phyloP scores from a whole-genome alignment of 495 filamentous ascomycete species.

The Daldinia decipiens region DNA sequence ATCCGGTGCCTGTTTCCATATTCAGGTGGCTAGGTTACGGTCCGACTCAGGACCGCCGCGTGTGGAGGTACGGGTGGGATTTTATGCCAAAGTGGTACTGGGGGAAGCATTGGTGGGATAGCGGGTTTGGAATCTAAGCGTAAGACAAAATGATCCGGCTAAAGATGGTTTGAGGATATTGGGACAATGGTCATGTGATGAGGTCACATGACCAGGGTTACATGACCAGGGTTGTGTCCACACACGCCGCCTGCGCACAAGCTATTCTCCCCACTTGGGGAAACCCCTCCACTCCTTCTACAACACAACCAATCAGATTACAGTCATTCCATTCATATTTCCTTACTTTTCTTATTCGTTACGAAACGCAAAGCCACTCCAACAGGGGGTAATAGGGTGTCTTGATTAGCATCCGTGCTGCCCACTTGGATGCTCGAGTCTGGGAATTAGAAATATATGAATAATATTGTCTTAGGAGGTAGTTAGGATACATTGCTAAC shows the following conservation, averaged over 20 bases:
- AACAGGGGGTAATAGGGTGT: not conserved
- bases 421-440: not conserved
- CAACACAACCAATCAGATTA: too few species aligned
- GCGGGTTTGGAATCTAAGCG: conserved; percentile 60
- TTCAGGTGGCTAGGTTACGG: conserved; percentile 65
- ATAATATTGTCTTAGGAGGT: not conserved
- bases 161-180: conserved; percentile 1
- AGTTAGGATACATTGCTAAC: not conserved
- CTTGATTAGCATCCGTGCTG: not conserved
- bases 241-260: too few species aligned
- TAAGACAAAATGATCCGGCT: conserved; percentile 5
- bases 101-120: conserved; percentile 72
- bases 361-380: too few species aligned
- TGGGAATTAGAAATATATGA: not conserved
- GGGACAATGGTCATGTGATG: too few species aligned
- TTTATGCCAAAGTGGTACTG: conserved; percentile 59
- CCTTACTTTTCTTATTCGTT: too few species aligned
- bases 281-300: too few species aligned
- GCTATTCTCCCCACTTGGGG: too few species aligned
- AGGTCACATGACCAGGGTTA: too few species aligned
- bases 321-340: too few species aligned
- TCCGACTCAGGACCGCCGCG: conserved; percentile 56
- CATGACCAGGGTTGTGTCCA: too few species aligned
- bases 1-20: conserved; percentile 74
- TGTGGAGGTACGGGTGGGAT: conserved; percentile 65